A percentile compares a stretch with the other conserved stretches of the same genome.
Evolutionary conservation across 2,329 filamentous ascomycete genomes (phyloP).

Genomic region (Dactylellina sp.): DNA sequence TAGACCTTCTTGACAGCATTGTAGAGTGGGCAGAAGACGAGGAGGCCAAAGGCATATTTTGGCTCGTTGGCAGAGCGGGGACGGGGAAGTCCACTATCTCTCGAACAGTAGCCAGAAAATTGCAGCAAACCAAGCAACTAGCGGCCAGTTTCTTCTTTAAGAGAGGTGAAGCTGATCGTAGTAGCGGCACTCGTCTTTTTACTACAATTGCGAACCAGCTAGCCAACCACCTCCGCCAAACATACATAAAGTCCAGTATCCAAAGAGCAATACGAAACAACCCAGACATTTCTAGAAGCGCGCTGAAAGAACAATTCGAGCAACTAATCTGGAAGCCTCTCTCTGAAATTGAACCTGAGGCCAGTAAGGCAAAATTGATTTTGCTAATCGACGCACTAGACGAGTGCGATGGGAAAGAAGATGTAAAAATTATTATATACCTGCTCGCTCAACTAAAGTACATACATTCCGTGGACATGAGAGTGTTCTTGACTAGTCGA

Average conservation of each 20-base stretch:
- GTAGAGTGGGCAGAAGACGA: too few relatives aligned
- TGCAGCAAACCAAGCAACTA: too few relatives aligned
- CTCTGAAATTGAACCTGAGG: neutral
- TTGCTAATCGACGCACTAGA: slow-evolving; percentile 63
- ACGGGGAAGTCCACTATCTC: too few relatives aligned
- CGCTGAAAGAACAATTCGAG: slow-evolving; percentile 15
- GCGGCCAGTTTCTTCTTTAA: too few relatives aligned
- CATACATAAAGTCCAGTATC: neutral
- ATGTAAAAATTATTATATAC: slow-evolving; percentile 61
- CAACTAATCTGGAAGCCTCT: slow-evolving; percentile 1
- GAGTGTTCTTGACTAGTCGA: slow-evolving; percentile 65
- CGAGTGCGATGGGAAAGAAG: slow-evolving; percentile 62
- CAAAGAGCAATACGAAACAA: neutral
- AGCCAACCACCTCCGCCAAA: too few relatives aligned
- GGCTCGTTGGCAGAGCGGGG: too few relatives aligned
- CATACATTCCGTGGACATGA: slow-evolving; percentile 52
- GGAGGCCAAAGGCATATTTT: too few relatives aligned
- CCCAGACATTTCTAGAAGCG: neutral
- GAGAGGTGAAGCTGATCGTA: too few relatives aligned
- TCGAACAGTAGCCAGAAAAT: too few relatives aligned
- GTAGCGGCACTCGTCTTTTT: too few relatives aligned
- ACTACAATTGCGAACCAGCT: too few relatives aligned
- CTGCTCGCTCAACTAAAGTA: slow-evolving; percentile 57
- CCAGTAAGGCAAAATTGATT: slow-evolving; percentile 18
- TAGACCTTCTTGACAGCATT: too few relatives aligned